Conservation (phyloP, 1,139 yeast species). For the Cylindricascospora bacillispora region DNA sequence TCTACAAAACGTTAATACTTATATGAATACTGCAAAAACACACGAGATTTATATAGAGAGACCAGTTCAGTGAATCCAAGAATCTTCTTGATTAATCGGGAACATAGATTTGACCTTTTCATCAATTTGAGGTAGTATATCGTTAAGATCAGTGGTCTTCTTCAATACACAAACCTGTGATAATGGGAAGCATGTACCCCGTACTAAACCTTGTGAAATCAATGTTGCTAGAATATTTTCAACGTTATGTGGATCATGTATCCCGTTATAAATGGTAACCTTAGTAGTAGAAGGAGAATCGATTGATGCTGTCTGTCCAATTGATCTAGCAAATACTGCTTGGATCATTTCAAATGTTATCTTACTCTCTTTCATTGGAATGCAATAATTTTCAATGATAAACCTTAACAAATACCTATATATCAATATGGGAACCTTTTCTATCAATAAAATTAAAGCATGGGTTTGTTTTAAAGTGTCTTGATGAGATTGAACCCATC, state of each 20-base stretch:
- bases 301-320: constrained; percentile 5
- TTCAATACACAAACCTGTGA: constrained; percentile 20
- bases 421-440: constrained; percentile 22
- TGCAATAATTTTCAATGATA: constrained; percentile 9
- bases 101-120: constrained; percentile 18
- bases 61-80: constrained; percentile 15
- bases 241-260: constrained; percentile 16
- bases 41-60: too few relatives aligned
- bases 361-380: constrained; percentile 14
- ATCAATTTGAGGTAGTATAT: constrained; percentile 19
- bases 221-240: constrained; percentile 23
- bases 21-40: too few relatives aligned
- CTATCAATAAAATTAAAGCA: constrained; percentile 16
- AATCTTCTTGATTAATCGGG: constrained; percentile 20
- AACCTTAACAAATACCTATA: constrained; percentile 18
- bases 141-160: constrained; percentile 15
- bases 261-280: constrained; percentile 14
- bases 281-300: neutral
- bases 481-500: constrained; percentile 21
- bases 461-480: constrained; percentile 8
- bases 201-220: constrained; percentile 19
- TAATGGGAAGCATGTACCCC: constrained; percentile 25
- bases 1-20: too few relatives aligned
- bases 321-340: constrained; percentile 12
- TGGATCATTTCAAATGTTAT: constrained; percentile 17